Percentiles rank a stretch among this genome's conserved stretches.
phyloP scores from a whole-genome alignment of 352 stramenopile genomes.

The Aphanomyces stellatus region DNA sequence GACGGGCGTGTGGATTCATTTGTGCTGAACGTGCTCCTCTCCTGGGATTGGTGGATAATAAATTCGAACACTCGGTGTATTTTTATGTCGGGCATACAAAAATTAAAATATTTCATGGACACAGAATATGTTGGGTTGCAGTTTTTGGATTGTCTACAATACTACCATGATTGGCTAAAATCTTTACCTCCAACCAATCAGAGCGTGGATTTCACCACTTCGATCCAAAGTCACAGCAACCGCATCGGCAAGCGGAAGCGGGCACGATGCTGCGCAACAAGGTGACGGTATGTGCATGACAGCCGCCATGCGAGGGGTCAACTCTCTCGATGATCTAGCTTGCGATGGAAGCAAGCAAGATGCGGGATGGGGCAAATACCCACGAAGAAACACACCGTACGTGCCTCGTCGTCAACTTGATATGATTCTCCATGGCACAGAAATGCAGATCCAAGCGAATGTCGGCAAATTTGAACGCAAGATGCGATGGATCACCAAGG shows the following conservation, averaged over 20 bases:
- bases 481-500: not conserved
- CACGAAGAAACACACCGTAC: not conserved
- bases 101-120: no score
- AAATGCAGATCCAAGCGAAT: no score
- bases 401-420: no score
- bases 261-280: slow-evolving; percentile 17
- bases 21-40: no score
- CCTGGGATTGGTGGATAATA: no score
- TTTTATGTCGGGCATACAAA: no score
- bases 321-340: slow-evolving; percentile 7
- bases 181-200: slow-evolving; percentile 13
- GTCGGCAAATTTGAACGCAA: slow-evolving; percentile 19
- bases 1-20: no score
- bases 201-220: not conserved
- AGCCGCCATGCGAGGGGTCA: not conserved
- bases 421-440: no score
- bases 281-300: slow-evolving; percentile 5
- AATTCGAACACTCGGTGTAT: no score
- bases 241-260: not conserved
- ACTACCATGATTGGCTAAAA: not conserved
- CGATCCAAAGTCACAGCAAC: not conserved
- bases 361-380: slow-evolving; percentile 1
- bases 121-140: no score
- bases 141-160: no score
- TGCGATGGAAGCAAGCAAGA: slow-evolving; percentile 16